A percentile compares a stretch with the other conserved stretches of the same genome.
Evolutionary conservation across 2,329 filamentous ascomycete species (phyloP).

Genomic region (Phaeosphaeriaceae sp.): DNA sequence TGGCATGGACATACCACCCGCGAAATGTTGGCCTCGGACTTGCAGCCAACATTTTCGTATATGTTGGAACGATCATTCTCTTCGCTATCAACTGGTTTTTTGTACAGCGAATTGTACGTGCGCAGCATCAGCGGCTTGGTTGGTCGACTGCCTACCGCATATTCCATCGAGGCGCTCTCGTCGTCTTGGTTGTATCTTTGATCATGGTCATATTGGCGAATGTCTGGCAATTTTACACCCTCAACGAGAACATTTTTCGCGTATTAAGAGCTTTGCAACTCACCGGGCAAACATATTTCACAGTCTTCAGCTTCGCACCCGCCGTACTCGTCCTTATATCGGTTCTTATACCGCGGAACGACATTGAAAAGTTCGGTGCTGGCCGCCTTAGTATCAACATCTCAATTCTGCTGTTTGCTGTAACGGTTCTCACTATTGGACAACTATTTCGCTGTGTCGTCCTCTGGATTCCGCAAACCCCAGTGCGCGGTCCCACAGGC

Average conservation of each 20-base stretch:
- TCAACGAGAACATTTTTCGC: slow-evolving; percentile 57
- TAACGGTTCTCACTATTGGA: slow-evolving; percentile 68
- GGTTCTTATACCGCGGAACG: slow-evolving; percentile 53
- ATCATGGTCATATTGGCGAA: slow-evolving; percentile 70
- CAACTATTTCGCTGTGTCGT: slow-evolving; percentile 72
- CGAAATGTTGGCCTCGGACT: slow-evolving; percentile 59
- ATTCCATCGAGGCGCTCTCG: slow-evolving; percentile 56
- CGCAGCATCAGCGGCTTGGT: slow-evolving; percentile 72
- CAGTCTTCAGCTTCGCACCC: slow-evolving; percentile 70
- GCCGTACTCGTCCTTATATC: slow-evolving; percentile 61
- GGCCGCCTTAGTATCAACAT: slow-evolving; percentile 73
- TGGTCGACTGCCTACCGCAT: slow-evolving; percentile 66
- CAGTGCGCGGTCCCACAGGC: slow-evolving; percentile 57
- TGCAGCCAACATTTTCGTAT: slow-evolving; percentile 71
- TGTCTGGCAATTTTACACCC: slow-evolving; percentile 72
- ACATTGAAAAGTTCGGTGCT: slow-evolving; percentile 67
- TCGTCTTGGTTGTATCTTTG: slow-evolving; percentile 64
- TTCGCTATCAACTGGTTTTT: slow-evolving; percentile 82
- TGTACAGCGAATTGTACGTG: slow-evolving; percentile 75
- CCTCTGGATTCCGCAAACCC: slow-evolving; percentile 57
- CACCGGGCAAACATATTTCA: slow-evolving; percentile 67
- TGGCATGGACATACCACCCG: slow-evolving; percentile 44
- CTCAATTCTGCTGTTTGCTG: slow-evolving; percentile 65
- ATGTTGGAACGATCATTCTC: slow-evolving; percentile 76
- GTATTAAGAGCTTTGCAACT: slow-evolving; percentile 70